These are phyloP conservation scores for Trichoderma atroviride DNA, from an alignment of 2,329 filamentous ascomycete genomes.

Conservation along the genomic window DNA sequence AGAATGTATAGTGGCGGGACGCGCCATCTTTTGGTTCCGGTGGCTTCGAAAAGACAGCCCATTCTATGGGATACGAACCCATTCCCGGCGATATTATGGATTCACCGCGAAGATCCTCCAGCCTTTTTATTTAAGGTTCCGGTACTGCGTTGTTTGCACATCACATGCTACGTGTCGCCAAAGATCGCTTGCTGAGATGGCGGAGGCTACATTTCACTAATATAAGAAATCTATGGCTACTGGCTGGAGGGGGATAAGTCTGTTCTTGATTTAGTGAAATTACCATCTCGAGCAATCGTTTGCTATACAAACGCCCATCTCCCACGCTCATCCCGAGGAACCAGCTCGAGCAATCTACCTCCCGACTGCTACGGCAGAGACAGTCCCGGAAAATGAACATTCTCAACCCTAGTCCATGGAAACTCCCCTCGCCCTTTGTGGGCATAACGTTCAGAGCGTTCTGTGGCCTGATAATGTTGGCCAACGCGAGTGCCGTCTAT, in stretches of 20 bases:
- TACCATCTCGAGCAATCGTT: background rate
- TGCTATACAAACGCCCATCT: background rate
- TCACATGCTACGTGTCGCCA: too few species aligned
- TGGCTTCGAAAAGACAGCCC: background rate
- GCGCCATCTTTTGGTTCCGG: background rate
- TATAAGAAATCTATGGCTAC: background rate
- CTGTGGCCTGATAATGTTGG: slow-evolving; percentile 25
- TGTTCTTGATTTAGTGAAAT: background rate
- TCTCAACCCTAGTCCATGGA: slow-evolving; percentile 18
- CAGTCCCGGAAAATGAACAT: background rate
- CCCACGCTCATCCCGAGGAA: background rate
- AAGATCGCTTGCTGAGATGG: background rate
- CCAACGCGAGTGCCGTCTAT: slow-evolving; percentile 26
- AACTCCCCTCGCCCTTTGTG: slow-evolving; percentile 25
- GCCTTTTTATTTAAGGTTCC: background rate
- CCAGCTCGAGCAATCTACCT: background rate
- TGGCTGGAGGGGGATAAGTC: background rate
- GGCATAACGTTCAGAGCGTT: slow-evolving; percentile 11
- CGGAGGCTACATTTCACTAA: background rate
- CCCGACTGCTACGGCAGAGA: background rate
- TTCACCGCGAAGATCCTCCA: background rate
- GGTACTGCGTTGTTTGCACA: background rate
- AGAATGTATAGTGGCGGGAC: slow-evolving; percentile 58
- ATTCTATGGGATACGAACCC: background rate
- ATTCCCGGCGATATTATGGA: background rate